A percentile compares a stretch with the other conserved stretches of the same genome.
Evolutionary conservation across 2,329 filamentous ascomycete genomes (phyloP).

Genomic region (Hypomyces perniciosus): DNA sequence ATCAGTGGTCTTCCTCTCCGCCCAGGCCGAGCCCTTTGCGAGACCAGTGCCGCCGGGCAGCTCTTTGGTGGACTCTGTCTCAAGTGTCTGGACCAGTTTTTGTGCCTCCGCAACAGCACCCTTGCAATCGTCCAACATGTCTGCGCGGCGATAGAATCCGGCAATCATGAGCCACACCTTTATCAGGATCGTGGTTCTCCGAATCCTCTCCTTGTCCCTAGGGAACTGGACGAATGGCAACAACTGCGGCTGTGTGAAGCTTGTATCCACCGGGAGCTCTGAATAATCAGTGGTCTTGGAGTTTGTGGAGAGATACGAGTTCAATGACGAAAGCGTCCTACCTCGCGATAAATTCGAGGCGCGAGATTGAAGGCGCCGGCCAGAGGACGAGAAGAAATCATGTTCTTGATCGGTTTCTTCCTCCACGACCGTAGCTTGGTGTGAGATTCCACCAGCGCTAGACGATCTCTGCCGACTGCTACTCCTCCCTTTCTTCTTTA

Average conservation of each 20-base stretch:
- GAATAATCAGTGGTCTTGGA: slow-evolving; percentile 35
- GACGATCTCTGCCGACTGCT: slow-evolving; percentile 40
- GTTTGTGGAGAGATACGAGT: slow-evolving; percentile 39
- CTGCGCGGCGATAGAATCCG: slow-evolving; percentile 77
- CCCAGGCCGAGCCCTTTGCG: slow-evolving; percentile 66
- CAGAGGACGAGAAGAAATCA: slow-evolving; percentile 40
- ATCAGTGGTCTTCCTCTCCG: slow-evolving; percentile 72
- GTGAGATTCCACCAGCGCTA: slow-evolving; percentile 35
- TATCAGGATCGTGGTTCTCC: slow-evolving; percentile 52
- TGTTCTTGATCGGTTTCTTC: slow-evolving; percentile 38
- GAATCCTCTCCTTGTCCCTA: slow-evolving; percentile 45
- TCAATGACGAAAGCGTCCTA: slow-evolving; percentile 38
- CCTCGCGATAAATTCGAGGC: slow-evolving; percentile 38
- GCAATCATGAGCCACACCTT: slow-evolving; percentile 89
- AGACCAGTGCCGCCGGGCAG: slow-evolving; percentile 56
- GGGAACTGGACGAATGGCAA: slow-evolving; percentile 50
- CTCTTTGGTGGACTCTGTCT: slow-evolving; percentile 58
- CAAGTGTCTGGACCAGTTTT: slow-evolving; percentile 66
- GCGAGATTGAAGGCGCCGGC: slow-evolving; percentile 32
- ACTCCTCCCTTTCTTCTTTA: slow-evolving; percentile 49
- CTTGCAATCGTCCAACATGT: slow-evolving; percentile 71
- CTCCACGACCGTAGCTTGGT: slow-evolving; percentile 40
- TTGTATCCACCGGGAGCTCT: slow-evolving; percentile 34
- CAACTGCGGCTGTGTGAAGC: slow-evolving; percentile 40
- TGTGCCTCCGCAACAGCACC: slow-evolving; percentile 77